Evolutionary conservation across 176 grass and related monocot species (phyloP).

Genomic region (Carex littledalei): DNA sequence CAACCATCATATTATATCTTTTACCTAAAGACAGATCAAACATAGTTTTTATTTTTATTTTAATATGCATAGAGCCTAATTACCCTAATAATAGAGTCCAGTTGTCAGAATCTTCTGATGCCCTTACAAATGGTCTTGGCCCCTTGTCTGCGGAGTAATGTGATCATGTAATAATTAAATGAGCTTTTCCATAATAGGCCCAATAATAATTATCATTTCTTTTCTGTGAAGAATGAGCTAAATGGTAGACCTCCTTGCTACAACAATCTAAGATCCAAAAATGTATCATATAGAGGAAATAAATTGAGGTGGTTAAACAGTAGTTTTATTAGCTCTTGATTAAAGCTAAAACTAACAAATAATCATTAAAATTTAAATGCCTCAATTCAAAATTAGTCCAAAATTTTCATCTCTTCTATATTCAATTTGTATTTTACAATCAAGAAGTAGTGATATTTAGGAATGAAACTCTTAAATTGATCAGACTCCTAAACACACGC

Average conservation of each 20-base stretch:
- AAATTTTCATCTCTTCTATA: background rate
- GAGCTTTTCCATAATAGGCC: background rate
- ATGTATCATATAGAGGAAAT: background rate
- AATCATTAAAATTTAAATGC: background rate
- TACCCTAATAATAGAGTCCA: background rate
- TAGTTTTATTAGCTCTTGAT: background rate
- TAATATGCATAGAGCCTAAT: background rate
- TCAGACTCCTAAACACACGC: conserved; percentile 53
- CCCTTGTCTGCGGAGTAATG: too few species aligned
- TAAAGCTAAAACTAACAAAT: background rate
- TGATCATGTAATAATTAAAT: background rate
- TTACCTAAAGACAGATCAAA: background rate
- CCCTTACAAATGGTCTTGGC: background rate
- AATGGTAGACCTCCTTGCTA: background rate
- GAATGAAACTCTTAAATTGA: conserved; percentile 56
- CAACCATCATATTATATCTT: background rate
- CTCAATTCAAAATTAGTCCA: background rate
- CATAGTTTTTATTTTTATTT: background rate
- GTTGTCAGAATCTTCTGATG: background rate
- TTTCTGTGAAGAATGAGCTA: background rate
- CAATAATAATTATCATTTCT: background rate
- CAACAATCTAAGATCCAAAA: background rate
- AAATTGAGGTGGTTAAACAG: background rate
- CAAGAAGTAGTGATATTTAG: conserved; percentile 65
- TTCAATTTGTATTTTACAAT: background rate